These are phyloP conservation scores for Fusarium acutatum DNA, from an alignment of 2,329 filamentous ascomycete genomes.

Conservation along the genomic window DNA sequence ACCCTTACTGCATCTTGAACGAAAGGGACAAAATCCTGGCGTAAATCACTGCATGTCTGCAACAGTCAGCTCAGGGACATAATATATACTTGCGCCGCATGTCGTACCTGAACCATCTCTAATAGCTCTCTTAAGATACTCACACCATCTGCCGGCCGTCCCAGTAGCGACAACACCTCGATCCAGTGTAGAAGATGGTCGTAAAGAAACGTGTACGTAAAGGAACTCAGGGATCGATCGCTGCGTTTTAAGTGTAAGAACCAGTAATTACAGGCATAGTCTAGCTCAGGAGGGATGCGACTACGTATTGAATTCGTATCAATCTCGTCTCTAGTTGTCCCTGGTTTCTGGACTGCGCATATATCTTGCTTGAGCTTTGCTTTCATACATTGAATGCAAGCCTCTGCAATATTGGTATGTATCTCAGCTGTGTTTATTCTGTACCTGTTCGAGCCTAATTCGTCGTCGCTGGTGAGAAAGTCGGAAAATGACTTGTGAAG, in stretches of 20 bases:
- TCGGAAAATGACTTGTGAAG: background rate
- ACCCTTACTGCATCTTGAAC: background rate
- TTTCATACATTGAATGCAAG: background rate
- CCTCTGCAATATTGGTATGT: background rate
- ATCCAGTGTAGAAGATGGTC: background rate
- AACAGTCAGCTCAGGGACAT: fast-evolving
- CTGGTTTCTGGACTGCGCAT: fast-evolving
- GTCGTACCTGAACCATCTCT: background rate
- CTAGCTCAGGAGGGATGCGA: background rate
- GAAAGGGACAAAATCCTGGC: fast-evolving
- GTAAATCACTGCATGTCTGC: background rate
- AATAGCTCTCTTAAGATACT: background rate
- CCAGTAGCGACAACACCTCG: background rate
- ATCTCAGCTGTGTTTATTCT: fast-evolving
- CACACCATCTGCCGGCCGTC: background rate
- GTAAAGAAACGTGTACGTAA: background rate
- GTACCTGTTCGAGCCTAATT: fast-evolving
- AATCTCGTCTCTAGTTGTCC: background rate
- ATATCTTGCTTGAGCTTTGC: background rate
- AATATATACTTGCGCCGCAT: fast-evolving
- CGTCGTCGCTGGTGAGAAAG: background rate
- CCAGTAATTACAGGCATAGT: background rate
- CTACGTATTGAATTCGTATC: fast-evolving
- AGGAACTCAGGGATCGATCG: background rate
- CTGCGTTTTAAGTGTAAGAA: background rate